Conservation (phyloP, 2,329 filamentous ascomycete species). For the Aspergillus fructus region DNA sequence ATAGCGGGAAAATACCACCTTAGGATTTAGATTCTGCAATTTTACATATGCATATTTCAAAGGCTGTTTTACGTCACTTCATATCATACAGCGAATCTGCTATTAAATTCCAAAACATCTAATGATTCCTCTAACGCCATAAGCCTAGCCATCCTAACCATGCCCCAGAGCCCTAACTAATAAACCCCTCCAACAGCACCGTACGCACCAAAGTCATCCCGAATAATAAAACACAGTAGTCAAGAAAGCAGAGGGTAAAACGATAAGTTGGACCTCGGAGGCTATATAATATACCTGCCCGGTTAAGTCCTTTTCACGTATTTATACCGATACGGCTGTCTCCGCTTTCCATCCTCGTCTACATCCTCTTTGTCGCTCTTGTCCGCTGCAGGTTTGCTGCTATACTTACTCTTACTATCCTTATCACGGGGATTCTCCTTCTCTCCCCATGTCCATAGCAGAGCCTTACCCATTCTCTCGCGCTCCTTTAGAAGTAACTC, state of each 20-base stretch:
- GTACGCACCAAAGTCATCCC: background rate
- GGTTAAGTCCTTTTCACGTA: conserved; percentile 23
- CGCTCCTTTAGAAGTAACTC: conserved; percentile 53
- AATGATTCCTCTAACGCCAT: background rate
- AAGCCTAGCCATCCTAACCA: background rate
- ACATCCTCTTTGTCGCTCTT: conserved; percentile 22
- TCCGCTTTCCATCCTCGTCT: conserved; percentile 24
- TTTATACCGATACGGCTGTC: conserved; percentile 41
- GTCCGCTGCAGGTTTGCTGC: conserved; percentile 10
- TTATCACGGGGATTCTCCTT: conserved; percentile 35
- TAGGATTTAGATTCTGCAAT: background rate
- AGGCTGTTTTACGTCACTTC: background rate
- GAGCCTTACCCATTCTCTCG: conserved; percentile 39
- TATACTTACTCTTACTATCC: conserved; percentile 14
- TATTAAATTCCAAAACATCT: background rate
- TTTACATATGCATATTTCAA: background rate
- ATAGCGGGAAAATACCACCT: background rate
- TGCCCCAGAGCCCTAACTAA: background rate
- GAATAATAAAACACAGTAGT: background rate
- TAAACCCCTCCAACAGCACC: background rate
- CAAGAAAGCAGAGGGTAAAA: background rate
- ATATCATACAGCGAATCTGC: background rate
- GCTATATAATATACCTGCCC: background rate
- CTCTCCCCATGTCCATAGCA: conserved; percentile 43
- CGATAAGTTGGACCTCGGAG: background rate